Evolutionary conservation across 139 green algal genomes (phyloP).

Genomic region (Yamagishiella unicocca): DNA sequence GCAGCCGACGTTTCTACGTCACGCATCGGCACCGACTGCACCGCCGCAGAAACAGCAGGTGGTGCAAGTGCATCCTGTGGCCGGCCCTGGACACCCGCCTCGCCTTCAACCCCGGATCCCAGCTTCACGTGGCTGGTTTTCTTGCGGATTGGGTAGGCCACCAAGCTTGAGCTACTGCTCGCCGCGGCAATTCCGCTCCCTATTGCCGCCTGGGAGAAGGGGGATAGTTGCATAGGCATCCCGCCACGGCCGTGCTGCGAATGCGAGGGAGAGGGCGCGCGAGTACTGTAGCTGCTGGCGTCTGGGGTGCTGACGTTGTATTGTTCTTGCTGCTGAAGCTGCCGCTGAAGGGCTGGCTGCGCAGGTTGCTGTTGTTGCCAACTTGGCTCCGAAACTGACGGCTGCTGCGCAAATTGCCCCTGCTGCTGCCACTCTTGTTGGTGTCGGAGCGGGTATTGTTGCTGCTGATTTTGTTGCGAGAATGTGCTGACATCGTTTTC

Average conservation of each 20-base stretch:
- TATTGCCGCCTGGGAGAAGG: not conserved
- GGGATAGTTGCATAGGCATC: not conserved
- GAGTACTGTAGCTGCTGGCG: not conserved
- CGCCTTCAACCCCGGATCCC: not conserved
- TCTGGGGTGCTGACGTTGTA: not conserved
- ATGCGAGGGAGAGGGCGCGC: not conserved
- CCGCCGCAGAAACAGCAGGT: not conserved
- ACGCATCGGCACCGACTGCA: no score
- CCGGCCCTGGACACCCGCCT: not conserved
- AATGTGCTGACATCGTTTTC: no score
- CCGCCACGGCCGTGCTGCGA: not conserved
- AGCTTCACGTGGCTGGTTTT: slow-evolving; percentile 12
- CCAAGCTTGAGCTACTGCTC: not conserved
- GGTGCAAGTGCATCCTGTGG: not conserved
- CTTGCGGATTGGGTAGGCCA: slow-evolving; percentile 4
- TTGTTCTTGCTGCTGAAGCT: not conserved
- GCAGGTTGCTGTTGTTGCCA: not conserved
- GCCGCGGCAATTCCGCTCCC: no score
- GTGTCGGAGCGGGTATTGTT: not conserved
- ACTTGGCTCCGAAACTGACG: no score
- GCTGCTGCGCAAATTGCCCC: not conserved
- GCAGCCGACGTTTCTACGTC: no score
- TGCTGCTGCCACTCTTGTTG: not conserved
- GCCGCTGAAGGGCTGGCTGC: not conserved
- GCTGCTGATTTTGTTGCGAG: not conserved